These are phyloP conservation scores for Scheffersomyces lignosus DNA, from an alignment of 805 yeast species.

Conservation along the genomic window DNA sequence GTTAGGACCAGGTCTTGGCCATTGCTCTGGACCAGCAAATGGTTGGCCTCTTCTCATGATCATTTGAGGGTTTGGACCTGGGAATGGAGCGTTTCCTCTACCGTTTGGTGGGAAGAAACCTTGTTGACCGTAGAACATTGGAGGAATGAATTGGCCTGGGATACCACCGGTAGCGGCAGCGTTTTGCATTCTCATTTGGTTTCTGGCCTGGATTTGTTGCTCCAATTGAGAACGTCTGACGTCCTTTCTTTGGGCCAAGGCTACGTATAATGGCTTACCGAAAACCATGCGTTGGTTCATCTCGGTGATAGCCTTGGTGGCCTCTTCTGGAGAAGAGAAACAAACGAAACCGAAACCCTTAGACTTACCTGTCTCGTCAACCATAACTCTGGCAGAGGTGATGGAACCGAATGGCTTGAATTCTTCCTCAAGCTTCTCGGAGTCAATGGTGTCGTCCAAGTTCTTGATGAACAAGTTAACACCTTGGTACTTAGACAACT, in stretches of 20 bases:
- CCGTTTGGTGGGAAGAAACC: slow-evolving; percentile 84
- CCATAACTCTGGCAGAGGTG: slow-evolving; percentile 95
- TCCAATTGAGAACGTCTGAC: slow-evolving; percentile 95
- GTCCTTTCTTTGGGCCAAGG: slow-evolving; percentile 98
- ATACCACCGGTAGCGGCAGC: slow-evolving; percentile 86
- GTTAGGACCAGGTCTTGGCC: slow-evolving; percentile 73
- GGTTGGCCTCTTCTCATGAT: slow-evolving; percentile 72
- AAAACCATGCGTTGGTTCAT: slow-evolving; percentile 96
- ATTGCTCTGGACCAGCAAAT: slow-evolving; percentile 66
- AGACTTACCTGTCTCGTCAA: slow-evolving; percentile 90
- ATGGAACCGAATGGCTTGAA: slow-evolving; percentile 91
- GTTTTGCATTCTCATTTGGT: slow-evolving; percentile 97
- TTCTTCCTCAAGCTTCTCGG: slow-evolving; percentile 88
- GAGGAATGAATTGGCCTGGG: slow-evolving; percentile 84
- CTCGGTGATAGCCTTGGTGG: slow-evolving; percentile 96
- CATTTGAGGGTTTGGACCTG: slow-evolving; percentile 79
- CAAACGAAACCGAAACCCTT: slow-evolving; percentile 99
- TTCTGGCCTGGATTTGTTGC: slow-evolving; percentile 97
- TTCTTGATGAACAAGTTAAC: slow-evolving; percentile 96
- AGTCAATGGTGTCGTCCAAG: slow-evolving; percentile 90
- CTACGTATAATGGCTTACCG: slow-evolving; percentile 96
- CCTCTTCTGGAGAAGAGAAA: slow-evolving; percentile 97
- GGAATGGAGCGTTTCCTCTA: slow-evolving; percentile 75
- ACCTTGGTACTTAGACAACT: slow-evolving; percentile 92
- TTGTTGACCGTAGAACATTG: slow-evolving; percentile 84